Conservation (phyloP, 192 early-diverging fungal genomes). For the Backusella parvicylindrica region DNA sequence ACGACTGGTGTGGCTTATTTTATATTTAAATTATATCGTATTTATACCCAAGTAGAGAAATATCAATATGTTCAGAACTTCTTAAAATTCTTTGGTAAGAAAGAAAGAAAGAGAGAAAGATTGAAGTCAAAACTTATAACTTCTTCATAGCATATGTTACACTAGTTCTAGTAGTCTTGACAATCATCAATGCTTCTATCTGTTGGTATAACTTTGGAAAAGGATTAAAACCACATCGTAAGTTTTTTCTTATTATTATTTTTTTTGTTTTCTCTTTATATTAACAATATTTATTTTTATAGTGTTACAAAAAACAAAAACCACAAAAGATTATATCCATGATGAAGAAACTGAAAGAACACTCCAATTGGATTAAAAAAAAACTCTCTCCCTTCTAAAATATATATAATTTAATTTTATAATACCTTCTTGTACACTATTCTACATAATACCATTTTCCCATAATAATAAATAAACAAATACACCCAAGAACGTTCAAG, state of each 20-base stretch:
- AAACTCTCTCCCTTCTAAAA: too few relatives aligned
- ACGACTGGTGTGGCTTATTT: constrained; percentile 65
- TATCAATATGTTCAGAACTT: constrained; percentile 54
- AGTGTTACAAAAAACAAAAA: background rate
- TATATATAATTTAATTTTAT: background rate
- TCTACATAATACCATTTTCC: background rate
- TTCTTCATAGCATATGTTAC: constrained; percentile 38
- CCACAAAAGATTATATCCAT: background rate
- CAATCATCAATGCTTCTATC: constrained; percentile 51
- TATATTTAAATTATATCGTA: constrained; percentile 63
- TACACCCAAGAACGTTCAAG: background rate
- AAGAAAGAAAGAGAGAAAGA: background rate
- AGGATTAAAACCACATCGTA: constrained; percentile 58
- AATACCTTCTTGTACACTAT: background rate
- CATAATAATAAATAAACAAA: background rate
- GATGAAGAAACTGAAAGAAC: background rate
- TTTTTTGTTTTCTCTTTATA: background rate
- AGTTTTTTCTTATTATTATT: constrained; percentile 18
- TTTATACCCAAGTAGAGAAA: constrained; percentile 43
- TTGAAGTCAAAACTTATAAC: background rate
- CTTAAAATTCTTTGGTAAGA: constrained; percentile 70
- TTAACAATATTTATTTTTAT: background rate
- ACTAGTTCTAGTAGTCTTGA: constrained; percentile 42
- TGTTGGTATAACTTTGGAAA: constrained; percentile 65
- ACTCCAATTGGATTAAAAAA: background rate